Base-by-base conservation (phyloP, 2,329 filamentous ascomycete species). In the Dissoconium aciculare region DNA sequence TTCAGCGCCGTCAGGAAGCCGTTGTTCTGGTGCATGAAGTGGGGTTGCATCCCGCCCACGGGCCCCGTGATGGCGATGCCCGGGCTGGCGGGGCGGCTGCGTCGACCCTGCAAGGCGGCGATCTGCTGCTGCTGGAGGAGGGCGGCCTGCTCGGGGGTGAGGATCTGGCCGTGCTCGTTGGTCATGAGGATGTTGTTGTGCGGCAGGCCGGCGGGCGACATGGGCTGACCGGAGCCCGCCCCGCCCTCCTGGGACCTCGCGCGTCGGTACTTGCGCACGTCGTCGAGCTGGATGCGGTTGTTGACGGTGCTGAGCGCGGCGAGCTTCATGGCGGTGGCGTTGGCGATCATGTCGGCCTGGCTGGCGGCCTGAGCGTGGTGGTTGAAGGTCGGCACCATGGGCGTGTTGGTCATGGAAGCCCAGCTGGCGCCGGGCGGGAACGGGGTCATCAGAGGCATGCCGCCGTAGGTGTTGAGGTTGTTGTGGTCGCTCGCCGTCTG, bases 341-440 rank as follows among this genome's bases (percentile, higher is more conserved):
- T 98, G 36, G 89, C 89, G 35, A 98, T 79, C 87, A 95, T 95
- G 50, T 98, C 89, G 11, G 84, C 85, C 54, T 94, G 85, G 33
- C 69, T 75, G 39, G 65, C 59, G n/a, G 19, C 19, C 23, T 59
- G 59, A 44, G 64, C 66, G 37, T 66, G 59, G 16, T 56, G 56
- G 38, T 46, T 77, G 56, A 95, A 98, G 43, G 76, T 87, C 24
- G 82, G 63, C 4, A 87, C 81, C 79, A 95, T 91, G 2, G 89
- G 89, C 2, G 89, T 98, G 60, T 93, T 95, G 41, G 91, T 77
- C 80, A 94, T 92, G 5, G 89, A 95, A 14, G 89, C 89, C 89
- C 89, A 98, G 63, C 89, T 95, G 34, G 82, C 83, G 53, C 83
- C 83, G 31, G 77, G 70, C 19, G 77, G 66, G 49, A 74, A 87